Evolutionary conservation across 306 rosid genomes (phyloP).

Genomic region (Alnus rubra): DNA sequence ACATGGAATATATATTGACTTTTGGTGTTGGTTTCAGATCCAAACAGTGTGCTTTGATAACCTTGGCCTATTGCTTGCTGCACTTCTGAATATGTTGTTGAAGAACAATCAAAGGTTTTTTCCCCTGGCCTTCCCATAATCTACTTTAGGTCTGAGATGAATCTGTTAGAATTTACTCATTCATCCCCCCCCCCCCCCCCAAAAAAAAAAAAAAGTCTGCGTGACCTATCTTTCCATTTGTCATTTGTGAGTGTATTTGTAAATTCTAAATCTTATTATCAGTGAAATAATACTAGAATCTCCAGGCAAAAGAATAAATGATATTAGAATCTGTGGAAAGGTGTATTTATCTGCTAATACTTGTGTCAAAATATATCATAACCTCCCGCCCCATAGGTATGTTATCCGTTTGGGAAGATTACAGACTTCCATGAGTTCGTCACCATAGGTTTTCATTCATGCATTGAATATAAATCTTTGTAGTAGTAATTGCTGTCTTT

Average conservation of each 20-base stretch:
- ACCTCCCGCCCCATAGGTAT: background rate
- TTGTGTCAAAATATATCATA: background rate
- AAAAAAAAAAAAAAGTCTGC: background rate
- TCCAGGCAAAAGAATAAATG: no score
- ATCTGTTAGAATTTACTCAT: background rate
- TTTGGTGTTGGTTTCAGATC: conserved; percentile 52
- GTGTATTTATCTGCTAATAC: background rate
- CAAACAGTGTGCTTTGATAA: conserved; percentile 97
- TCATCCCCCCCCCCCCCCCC: no score
- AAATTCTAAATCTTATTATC: background rate
- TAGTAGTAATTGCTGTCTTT: background rate
- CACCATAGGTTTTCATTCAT: background rate
- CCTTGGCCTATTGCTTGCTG: conserved; percentile 84
- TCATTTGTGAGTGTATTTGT: conserved; percentile 1
- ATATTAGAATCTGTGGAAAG: background rate
- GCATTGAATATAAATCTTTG: background rate
- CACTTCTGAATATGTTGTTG: conserved; percentile 57
- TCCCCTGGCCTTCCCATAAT: conserved; percentile 5
- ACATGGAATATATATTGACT: conserved; percentile 9
- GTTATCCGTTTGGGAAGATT: background rate
- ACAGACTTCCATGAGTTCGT: background rate
- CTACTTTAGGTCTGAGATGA: conserved; percentile 10
- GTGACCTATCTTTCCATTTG: background rate
- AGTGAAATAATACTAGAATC: background rate
- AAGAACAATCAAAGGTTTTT: conserved; percentile 66